Percentiles rank a stretch among this genome's conserved stretches.
Evolutionary conservation across 192 early-diverging fungal species (phyloP).

Genomic region (Backusella morwellensis): DNA sequence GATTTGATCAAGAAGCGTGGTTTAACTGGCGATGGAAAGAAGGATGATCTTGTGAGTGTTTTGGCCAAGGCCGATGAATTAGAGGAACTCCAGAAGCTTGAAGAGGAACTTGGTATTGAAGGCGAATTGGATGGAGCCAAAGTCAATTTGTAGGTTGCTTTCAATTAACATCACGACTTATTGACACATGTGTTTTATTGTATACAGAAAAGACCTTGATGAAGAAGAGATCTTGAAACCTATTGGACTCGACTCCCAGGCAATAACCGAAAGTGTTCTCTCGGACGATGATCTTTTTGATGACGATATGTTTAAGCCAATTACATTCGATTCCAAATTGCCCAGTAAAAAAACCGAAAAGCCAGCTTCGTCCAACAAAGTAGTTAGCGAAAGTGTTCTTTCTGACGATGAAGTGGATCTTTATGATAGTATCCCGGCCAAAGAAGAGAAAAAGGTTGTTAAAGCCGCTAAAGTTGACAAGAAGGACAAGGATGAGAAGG

Average conservation of each 20-base stretch:
- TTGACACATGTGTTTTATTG: not conserved
- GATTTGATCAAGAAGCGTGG: not conserved
- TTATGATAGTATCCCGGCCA: not conserved
- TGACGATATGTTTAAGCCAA: not conserved
- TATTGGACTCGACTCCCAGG: not conserved
- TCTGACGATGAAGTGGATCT: not conserved
- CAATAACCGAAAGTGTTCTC: not conserved
- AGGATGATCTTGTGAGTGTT: not conserved
- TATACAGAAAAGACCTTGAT: not conserved
- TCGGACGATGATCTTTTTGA: not conserved
- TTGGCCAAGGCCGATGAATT: not conserved
- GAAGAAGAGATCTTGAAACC: not conserved
- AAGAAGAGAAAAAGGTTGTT: not conserved
- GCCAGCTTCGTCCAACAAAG: not conserved
- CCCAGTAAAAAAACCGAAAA: not conserved
- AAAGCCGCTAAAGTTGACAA: not conserved
- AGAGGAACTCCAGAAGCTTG: not conserved
- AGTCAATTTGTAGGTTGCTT: not conserved
- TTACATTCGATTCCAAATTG: not conserved
- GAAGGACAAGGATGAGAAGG: not conserved
- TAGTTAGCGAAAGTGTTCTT: not conserved
- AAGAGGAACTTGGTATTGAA: not conserved
- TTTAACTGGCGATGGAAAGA: not conserved
- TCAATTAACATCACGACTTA: not conserved
- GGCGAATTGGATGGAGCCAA: not conserved